Percentiles rank a stretch among this genome's conserved stretches.
Conservation (phyloP, 1,284 basidiomycete genomes). For the Ustilago nuda region DNA sequence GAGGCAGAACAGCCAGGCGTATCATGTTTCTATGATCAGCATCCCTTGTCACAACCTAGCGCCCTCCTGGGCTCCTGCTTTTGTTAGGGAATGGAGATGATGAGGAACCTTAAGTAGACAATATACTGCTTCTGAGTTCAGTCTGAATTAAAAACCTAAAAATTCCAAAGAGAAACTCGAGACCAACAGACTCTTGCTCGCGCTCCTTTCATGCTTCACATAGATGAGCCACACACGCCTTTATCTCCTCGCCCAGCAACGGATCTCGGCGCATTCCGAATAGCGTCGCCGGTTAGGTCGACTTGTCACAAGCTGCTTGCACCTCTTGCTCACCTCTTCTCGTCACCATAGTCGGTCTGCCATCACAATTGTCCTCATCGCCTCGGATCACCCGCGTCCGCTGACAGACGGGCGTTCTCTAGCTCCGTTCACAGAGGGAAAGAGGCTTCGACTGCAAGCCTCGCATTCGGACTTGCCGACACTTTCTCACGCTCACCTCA, state of each 20-base stretch:
- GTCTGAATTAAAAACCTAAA: neutral
- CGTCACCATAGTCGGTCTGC: neutral
- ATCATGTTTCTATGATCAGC: neutral
- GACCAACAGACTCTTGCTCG: neutral
- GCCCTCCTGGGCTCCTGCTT: too few relatives aligned
- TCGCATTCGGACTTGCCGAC: neutral
- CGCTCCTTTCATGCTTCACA: neutral
- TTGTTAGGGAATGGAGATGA: neutral
- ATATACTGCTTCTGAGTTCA: neutral
- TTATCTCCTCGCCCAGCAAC: neutral
- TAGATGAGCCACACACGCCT: neutral
- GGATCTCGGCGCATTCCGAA: conserved; percentile 5
- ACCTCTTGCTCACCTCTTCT: neutral
- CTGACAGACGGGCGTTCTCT: too few relatives aligned
- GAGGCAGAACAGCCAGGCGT: neutral
- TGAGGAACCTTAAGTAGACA: neutral
- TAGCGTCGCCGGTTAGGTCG: neutral
- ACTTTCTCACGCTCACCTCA: neutral
- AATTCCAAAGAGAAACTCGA: neutral
- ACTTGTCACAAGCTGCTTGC: neutral
- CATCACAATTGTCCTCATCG: neutral
- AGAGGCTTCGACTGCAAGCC: too few relatives aligned
- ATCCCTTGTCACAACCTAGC: too few relatives aligned
- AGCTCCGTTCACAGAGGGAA: too few relatives aligned
- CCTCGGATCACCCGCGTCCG: neutral